Percentiles rank a stretch among this genome's conserved stretches.
Evolutionary conservation across 495 filamentous ascomycete genomes (phyloP).

Genomic region (Hyaloscypha hepaticicola): DNA sequence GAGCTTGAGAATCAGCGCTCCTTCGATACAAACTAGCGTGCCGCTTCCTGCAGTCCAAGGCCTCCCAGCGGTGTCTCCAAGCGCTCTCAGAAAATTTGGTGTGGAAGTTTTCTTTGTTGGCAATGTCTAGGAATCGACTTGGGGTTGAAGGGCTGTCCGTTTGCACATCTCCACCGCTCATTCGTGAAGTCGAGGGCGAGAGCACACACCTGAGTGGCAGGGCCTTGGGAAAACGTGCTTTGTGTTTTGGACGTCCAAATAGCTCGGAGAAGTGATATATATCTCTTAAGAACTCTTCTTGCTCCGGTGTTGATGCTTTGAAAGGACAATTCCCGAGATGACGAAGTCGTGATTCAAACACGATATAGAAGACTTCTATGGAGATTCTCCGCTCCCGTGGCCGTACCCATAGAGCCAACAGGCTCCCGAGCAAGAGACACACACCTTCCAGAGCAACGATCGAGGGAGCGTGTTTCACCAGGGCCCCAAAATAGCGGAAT

Average conservation of each 20-base stretch:
- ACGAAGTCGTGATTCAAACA: conserved; percentile 25
- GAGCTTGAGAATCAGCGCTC: conserved; percentile 21
- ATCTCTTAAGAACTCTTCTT: conserved; percentile 16
- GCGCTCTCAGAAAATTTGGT: conserved; percentile 23
- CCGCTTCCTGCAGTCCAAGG: conserved; percentile 28
- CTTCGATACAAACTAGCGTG: conserved; percentile 29
- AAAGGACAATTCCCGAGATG: conserved; percentile 16
- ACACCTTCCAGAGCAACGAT: conserved; percentile 24
- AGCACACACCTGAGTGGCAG: conserved; percentile 20
- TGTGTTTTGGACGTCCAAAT: conserved; percentile 13
- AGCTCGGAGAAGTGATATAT: conserved; percentile 6
- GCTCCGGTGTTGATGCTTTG: conserved; percentile 8
- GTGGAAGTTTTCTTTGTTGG: conserved; percentile 29
- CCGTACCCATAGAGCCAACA: conserved; percentile 24
- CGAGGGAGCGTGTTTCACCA: conserved; percentile 39
- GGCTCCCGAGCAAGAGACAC: conserved; percentile 20
- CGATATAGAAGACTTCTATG: conserved; percentile 22
- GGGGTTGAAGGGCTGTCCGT: conserved; percentile 28
- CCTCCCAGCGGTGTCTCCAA: conserved; percentile 17
- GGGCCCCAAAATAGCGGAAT: conserved; percentile 35
- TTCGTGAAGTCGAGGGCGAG: conserved; percentile 31
- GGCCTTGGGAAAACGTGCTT: conserved; percentile 13
- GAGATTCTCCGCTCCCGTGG: conserved; percentile 29
- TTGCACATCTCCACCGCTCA: conserved; percentile 30
- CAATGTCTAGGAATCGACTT: conserved; percentile 32